Evolutionary conservation across 768 basidiomycete species (phyloP), one percentile per base, ranked within the genome.

Genomic region (Clathrus columnatus): DNA sequence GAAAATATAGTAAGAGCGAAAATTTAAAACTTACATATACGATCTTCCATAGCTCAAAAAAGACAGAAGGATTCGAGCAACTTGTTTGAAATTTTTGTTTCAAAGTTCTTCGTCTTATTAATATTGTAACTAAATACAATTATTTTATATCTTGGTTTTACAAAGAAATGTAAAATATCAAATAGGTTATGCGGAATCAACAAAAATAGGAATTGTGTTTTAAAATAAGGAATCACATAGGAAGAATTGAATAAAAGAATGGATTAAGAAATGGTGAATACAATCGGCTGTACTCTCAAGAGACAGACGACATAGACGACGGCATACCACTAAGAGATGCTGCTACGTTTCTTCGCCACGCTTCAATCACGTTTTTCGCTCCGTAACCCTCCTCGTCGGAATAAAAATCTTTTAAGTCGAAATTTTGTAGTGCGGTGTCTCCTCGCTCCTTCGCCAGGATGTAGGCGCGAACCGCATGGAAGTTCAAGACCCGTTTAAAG

Each of bases 181-280:
- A n/a, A n/a, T n/a, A n/a, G n/a, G n/a, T n/a, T n/a, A n/a, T n/a
- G n/a, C n/a, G n/a, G n/a, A n/a, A n/a, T n/a, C n/a, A n/a, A n/a
- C n/a, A n/a, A n/a, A n/a, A n/a, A n/a, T n/a, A n/a, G n/a, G n/a
- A n/a, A n/a, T n/a, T n/a, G n/a, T n/a, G n/a, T n/a, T n/a, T n/a
- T n/a, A n/a, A n/a, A n/a, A n/a, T n/a, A n/a, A n/a, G n/a, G n/a
- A n/a, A n/a, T 51, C 57, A 43, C 28, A 26, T 8, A 24, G 30
- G 59, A 52, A 48, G 49, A 48, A 60, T 43, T 56, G n/a, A 45
- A 59, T 18, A n/a, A 11, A 18, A 16, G 53, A 44, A 57, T 21
- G 42, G 11, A 46, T 17, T 21, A 20, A 45, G 44, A 58, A 23
- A 7, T 56, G 32, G 14, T 30, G 51, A 53, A 53, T 26, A 45